Base-by-base conservation (phyloP, 2,329 filamentous ascomycete species). In the Cladosporium sp. region DNA sequence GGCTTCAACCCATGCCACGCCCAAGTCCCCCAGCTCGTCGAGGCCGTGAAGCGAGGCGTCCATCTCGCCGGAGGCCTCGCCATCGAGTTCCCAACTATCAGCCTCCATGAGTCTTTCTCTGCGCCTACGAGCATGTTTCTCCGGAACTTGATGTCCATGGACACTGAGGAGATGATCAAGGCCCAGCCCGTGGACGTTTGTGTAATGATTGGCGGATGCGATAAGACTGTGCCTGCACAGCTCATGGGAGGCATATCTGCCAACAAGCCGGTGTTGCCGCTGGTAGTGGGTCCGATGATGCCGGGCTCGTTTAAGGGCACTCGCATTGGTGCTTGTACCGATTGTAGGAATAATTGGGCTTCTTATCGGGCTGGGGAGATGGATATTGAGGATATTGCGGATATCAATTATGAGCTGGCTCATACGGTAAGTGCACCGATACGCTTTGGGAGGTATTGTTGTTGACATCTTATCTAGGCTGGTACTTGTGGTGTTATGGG, bases 201-300 rank as follows among this genome's bases (percentile, higher is more conserved):
- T 21, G 51, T 64, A 16, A 80, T 89, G 68, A 88, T 91, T 69
- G 89, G 89, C 57, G 89, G 87, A 86, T 92, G 89, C 70, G 89
- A 92, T 73, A 92, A 92, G 77, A 92, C 89, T 0, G 87, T 88
- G 0, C 89, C 89, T 0, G 90, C 89, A 1, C 89, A 92, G 72
- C 75, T 91, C 1, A 92, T 92, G 89, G 90, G 89, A 1, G 89
- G 85, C 0, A 88, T 92, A 16, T 91, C 88, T 0, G 89, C 89
- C 0, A 90, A 91, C 68, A 91, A 91, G 72, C 89, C 89, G 0
- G 83, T 90, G 0, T 72, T 91, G 1, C 88, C 88, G 25, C 79
- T 92, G 0, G 84, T 91, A 0, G 91, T 89, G 0, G 89, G 89
- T 0, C 89, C 90, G 0, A 92, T 92, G 89, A 87, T 91, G 85